Percentiles rank a stretch among this genome's conserved stretches.
Conservation (phyloP, 2,329 filamentous ascomycete genomes). For the Scleromitrula shiraiana region DNA sequence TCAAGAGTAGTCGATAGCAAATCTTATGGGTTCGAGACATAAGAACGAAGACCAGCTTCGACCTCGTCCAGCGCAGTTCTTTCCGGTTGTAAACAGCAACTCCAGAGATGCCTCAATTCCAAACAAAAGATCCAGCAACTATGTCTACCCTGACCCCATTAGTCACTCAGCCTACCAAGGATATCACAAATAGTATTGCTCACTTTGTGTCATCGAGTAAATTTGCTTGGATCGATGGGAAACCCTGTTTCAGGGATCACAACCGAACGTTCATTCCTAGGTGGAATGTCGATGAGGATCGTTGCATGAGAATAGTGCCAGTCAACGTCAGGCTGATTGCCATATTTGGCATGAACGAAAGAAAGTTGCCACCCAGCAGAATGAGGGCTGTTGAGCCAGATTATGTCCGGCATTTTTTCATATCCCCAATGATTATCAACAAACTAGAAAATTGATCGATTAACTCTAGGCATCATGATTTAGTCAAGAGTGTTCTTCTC, state of each 20-base stretch:
- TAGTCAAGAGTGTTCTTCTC: background rate
- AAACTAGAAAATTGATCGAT: background rate
- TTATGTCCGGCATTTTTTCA: background rate
- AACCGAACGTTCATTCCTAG: background rate
- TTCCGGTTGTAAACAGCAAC: too few relatives aligned
- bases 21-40: too few relatives aligned
- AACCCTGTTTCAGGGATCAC: background rate
- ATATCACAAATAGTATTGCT: too few relatives aligned
- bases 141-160: background rate
- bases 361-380: slow-evolving; percentile 10
- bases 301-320: slow-evolving; percentile 15
- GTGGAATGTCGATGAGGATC: slow-evolving; percentile 13
- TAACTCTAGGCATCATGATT: background rate
- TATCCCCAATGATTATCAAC: background rate
- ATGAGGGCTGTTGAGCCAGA: slow-evolving; percentile 12
- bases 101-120: too few relatives aligned
- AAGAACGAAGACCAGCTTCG: too few relatives aligned
- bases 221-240: background rate
- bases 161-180: too few relatives aligned
- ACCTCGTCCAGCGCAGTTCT: too few relatives aligned
- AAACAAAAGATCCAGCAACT: too few relatives aligned
- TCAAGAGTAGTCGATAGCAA: too few relatives aligned
- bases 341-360: slow-evolving; percentile 4
- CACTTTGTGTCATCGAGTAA: background rate
- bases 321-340: slow-evolving; percentile 7